Evolutionary conservation across 176 grass and related monocot genomes (phyloP), one percentile per base, ranked within the genome.

Genomic region (Miscanthus lutarioriparius): DNA sequence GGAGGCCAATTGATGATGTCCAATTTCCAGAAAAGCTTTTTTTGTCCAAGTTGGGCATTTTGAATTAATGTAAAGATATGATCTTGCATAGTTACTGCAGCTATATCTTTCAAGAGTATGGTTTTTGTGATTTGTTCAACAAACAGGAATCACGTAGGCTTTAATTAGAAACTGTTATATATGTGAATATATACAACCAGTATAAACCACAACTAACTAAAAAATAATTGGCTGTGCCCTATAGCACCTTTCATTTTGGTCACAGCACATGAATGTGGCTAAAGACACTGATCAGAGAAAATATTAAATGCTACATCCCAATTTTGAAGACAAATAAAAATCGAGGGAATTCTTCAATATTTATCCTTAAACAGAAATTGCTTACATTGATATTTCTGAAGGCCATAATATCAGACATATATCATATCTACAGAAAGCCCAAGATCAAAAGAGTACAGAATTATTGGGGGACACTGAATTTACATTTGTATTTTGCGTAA

Each of bases 391-490:
- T 79, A 65, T 66, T 80, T 68, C 26, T 17, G 15, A 83, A 87
- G 48, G 27, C n/a, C 62, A 53, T 63, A 77, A 51, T 64, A 83
- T 72, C 82, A 68, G 70, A 69, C 38, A 70, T 53, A 78, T 36
- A 78, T 64, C 65, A 84, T 87, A 71, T 84, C 85, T 87, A 41
- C 51, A 76, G 76, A 56, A 75, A 84, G 10, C 25, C 64, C 70
- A 80, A 44, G 20, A 81, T 63, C 61, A 80, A 45, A 84, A 80
- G 64, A 76, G 11, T 87, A 84, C 81, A 91, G 33, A 37, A 76
- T 27, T 70, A 80, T 70, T 72, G 2, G 30, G 16, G 14, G 20
- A 10, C 40, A 54, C 66, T 81, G 69, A 76, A 76, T 44, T 62
- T 80, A 76, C 70, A 70, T 65, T 74, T 70, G 70, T 70, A 63